These are phyloP conservation scores for Aspergillus egyptiacus DNA, from an alignment of 495 filamentous ascomycete genomes.

Conservation along the genomic window DNA sequence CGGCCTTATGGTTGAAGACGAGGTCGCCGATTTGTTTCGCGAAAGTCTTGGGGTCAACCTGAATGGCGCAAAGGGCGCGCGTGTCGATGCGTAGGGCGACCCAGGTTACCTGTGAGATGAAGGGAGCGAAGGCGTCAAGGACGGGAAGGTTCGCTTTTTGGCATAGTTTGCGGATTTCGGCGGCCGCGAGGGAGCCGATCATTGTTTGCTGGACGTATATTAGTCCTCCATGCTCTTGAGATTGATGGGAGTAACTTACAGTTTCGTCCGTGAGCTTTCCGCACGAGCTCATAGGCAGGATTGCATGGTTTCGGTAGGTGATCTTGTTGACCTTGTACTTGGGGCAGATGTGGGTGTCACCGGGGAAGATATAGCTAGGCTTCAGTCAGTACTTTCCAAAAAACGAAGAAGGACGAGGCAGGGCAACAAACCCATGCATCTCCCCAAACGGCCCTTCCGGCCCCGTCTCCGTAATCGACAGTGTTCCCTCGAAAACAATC, in stretches of 20 bases:
- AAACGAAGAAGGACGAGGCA: too few species aligned
- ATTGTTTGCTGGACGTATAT: conserved; percentile 36
- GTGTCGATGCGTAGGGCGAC: conserved; percentile 33
- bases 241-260: background rate
- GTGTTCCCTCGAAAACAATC: conserved; percentile 33
- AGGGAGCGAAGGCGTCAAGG: conserved; percentile 32
- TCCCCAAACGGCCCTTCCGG: conserved; percentile 35
- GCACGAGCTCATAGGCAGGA: conserved; percentile 28
- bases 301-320: conserved; percentile 29
- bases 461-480: conserved; percentile 29
- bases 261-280: conserved; percentile 32
- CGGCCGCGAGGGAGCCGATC: conserved; percentile 35
- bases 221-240: background rate
- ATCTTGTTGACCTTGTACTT: conserved; percentile 34
- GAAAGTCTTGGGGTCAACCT: conserved; percentile 27
- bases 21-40: conserved; percentile 28
- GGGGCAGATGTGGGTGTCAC: conserved; percentile 22
- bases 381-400: background rate
- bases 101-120: conserved; percentile 40
- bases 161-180: conserved; percentile 35
- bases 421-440: conserved; percentile 22
- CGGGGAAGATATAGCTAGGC: conserved; percentile 25
- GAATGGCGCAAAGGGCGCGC: conserved; percentile 24
- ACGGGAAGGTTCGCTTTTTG: conserved; percentile 31
- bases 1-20: conserved; percentile 34